phyloP scores from a whole-genome alignment of 225 moss, liverwort and hornwort species.

The Pseudisothecium myosuroides region DNA sequence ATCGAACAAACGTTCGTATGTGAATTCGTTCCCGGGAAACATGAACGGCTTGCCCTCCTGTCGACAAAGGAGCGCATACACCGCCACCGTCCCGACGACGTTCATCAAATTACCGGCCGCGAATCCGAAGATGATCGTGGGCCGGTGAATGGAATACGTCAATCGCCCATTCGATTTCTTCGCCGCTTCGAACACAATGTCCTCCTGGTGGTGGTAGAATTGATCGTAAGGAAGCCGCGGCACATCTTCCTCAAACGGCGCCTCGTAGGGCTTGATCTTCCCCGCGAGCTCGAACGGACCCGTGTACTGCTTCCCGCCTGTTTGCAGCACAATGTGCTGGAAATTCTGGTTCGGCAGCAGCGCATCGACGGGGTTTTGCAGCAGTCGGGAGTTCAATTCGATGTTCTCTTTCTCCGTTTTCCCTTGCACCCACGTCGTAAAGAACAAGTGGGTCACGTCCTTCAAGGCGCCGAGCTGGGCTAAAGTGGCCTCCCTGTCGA shows the following conservation, averaged over 20 bases:
- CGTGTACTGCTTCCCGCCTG: conserved; percentile 56
- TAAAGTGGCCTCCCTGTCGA: conserved; percentile 21
- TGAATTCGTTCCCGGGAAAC: conserved; percentile 32
- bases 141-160: conserved; percentile 57
- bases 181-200: conserved; percentile 22
- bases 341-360: conserved; percentile 29
- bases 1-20: conserved; percentile 27
- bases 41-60: conserved; percentile 33
- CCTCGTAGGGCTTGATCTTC: neutral
- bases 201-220: conserved; percentile 43
- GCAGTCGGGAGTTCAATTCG: conserved; percentile 18
- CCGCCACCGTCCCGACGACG: conserved; percentile 28
- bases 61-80: conserved; percentile 41
- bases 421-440: conserved; percentile 30
- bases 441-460: conserved; percentile 45
- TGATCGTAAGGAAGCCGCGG: conserved; percentile 10
- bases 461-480: conserved; percentile 12
- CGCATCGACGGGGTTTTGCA: conserved; percentile 32
- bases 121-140: conserved; percentile 44
- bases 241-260: conserved; percentile 10
- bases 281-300: conserved; percentile 31
- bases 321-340: conserved; percentile 48
- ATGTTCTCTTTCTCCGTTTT: conserved; percentile 31
- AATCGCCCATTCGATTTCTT: conserved; percentile 9
- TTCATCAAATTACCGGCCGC: conserved; percentile 33